Evolutionary conservation across 2,329 filamentous ascomycete species (phyloP).

Genomic region (Rutstroemia sp.): DNA sequence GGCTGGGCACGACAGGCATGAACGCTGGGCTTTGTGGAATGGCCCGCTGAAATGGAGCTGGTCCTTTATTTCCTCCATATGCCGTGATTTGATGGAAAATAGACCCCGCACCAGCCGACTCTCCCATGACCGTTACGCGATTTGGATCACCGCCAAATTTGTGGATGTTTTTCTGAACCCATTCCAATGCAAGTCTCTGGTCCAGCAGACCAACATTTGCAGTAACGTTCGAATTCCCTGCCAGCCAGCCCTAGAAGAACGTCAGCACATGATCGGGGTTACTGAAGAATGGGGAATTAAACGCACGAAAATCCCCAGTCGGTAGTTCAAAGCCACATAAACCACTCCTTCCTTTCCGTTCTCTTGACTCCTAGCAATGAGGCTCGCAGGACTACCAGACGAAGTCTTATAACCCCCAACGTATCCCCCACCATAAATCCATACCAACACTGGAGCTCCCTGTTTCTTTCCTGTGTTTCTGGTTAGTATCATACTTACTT

Average conservation of each 20-base stretch:
- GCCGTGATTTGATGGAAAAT: constrained; percentile 49
- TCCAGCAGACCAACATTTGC: constrained; percentile 45
- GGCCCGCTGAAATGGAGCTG: constrained; percentile 36
- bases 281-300: no score
- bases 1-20: background rate
- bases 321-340: constrained; percentile 28
- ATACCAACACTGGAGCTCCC: background rate
- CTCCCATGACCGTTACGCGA: constrained; percentile 42
- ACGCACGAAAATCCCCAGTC: constrained; percentile 26
- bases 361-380: constrained; percentile 26
- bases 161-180: constrained; percentile 47
- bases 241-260: background rate
- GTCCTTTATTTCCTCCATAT: constrained; percentile 34
- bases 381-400: constrained; percentile 31
- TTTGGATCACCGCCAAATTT: constrained; percentile 46
- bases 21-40: constrained; percentile 27
- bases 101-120: constrained; percentile 44
- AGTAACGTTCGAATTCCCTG: constrained; percentile 27
- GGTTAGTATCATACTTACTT: background rate
- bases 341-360: constrained; percentile 30
- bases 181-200: constrained; percentile 48
- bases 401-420: constrained; percentile 33
- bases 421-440: constrained; percentile 36
- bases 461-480: background rate
- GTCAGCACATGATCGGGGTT: background rate